Conservation (phyloP, 2,329 filamentous ascomycete genomes). For the Amesomyces nigricolor region DNA sequence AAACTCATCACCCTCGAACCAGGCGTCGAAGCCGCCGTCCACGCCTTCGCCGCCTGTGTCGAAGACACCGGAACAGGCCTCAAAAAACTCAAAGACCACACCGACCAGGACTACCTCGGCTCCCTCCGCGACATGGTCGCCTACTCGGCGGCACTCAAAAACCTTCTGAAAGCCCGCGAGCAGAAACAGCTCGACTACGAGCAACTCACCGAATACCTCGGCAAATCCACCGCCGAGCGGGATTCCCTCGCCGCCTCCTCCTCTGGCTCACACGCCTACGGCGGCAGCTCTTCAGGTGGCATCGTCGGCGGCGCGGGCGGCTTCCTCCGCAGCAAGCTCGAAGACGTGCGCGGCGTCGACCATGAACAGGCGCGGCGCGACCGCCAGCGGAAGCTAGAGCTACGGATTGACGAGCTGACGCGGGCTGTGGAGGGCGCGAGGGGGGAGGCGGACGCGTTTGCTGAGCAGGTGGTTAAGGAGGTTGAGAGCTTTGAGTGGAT, state of each 20-base stretch:
- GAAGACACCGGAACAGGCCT: slow-evolving; percentile 77
- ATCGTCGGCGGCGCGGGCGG: slow-evolving; percentile 67
- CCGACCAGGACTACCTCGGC: slow-evolving; percentile 92
- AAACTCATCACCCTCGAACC: slow-evolving; percentile 87
- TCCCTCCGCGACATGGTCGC: slow-evolving; percentile 92
- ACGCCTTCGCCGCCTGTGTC: slow-evolving; percentile 79
- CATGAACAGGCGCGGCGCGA: slow-evolving; percentile 88
- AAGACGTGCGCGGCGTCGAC: slow-evolving; percentile 93
- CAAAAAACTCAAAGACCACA: slow-evolving; percentile 77
- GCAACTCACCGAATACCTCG: slow-evolving; percentile 89
- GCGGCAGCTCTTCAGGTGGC: neutral
- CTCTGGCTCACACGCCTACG: slow-evolving; percentile 29
- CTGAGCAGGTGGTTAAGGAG: slow-evolving; percentile 92
- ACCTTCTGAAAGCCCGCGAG: slow-evolving; percentile 85
- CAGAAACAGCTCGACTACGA: slow-evolving; percentile 98
- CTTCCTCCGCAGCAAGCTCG: slow-evolving; percentile 89
- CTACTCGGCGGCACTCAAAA: slow-evolving; percentile 82
- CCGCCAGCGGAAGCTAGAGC: slow-evolving; percentile 79
- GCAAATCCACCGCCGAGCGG: slow-evolving; percentile 81
- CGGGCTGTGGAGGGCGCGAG: slow-evolving; percentile 83
- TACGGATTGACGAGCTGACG: slow-evolving; percentile 87
- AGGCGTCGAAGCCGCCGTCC: slow-evolving; percentile 73
- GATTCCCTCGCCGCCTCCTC: slow-evolving; percentile 68
- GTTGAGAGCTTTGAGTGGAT: slow-evolving; percentile 93
- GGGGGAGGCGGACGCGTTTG: slow-evolving; percentile 84